Evolutionary conservation across 306 rosid species (phyloP).

Genomic region (Betula pendula): DNA sequence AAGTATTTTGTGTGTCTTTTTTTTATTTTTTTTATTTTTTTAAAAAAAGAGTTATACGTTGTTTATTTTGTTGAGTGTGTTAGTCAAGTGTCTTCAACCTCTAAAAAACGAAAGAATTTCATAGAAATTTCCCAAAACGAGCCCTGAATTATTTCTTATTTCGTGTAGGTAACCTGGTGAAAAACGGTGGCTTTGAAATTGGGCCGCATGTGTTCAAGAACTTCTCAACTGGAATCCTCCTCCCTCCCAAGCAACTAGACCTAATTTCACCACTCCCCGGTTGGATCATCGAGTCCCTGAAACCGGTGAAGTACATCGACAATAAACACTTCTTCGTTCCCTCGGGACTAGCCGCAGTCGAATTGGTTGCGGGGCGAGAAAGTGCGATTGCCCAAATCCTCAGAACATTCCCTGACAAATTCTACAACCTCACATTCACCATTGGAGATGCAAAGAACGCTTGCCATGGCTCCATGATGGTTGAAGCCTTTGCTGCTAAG

Average conservation of each 20-base stretch:
- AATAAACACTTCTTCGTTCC: conserved; percentile 53
- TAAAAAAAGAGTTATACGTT: too few species aligned
- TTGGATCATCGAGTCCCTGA: conserved; percentile 57
- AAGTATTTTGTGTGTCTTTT: too few species aligned
- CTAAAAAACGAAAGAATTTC: too few species aligned
- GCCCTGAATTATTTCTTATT: too few species aligned
- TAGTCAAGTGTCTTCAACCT: too few species aligned
- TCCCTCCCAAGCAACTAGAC: conserved; percentile 43
- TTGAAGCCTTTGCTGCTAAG: conserved; percentile 50
- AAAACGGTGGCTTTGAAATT: conserved; percentile 46
- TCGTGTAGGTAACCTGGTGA: conserved; percentile 44
- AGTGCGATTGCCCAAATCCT: conserved; percentile 59
- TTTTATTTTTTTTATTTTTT: too few species aligned
- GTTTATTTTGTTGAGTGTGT: too few species aligned
- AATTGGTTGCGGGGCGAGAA: conserved; percentile 50
- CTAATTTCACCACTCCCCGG: conserved; percentile 52
- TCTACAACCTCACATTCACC: conserved; percentile 47
- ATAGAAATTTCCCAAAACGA: too few species aligned
- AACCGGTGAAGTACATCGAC: conserved; percentile 53
- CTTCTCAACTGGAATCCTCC: conserved; percentile 52
- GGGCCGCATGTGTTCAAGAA: conserved; percentile 56
- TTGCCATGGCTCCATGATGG: conserved; percentile 52
- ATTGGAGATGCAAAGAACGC: conserved; percentile 58
- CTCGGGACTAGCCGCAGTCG: conserved; percentile 41
- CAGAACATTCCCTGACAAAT: conserved; percentile 40